Conservation (phyloP, 129 eudicot species). For the Kitagawia praeruptora region DNA sequence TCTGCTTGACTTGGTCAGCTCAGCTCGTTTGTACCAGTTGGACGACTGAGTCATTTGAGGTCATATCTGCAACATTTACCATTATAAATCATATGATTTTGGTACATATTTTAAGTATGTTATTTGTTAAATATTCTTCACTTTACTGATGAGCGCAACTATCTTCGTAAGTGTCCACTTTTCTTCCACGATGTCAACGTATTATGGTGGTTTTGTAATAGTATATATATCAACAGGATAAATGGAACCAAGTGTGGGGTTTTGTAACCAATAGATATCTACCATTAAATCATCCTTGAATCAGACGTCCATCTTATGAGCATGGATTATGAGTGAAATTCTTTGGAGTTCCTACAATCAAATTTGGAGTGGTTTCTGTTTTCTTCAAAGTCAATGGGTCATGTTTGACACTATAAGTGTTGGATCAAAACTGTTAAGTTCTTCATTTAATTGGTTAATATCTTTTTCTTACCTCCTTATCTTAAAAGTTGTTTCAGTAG, state of each 20-base stretch:
- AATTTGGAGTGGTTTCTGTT: background rate
- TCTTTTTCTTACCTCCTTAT: background rate
- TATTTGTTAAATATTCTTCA: too few species aligned
- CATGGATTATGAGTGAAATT: background rate
- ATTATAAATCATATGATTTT: background rate
- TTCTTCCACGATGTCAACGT: too few species aligned
- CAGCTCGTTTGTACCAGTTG: too few species aligned
- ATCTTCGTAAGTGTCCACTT: too few species aligned
- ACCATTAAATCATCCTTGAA: background rate
- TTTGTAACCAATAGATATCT: background rate
- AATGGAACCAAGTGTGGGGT: background rate
- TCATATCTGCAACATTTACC: too few species aligned
- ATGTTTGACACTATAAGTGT: background rate
- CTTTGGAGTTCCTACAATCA: background rate
- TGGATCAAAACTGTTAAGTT: background rate
- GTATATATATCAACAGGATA: background rate
- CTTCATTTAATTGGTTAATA: background rate
- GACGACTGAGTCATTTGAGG: too few species aligned
- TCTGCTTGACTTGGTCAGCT: too few species aligned
- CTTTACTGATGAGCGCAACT: too few species aligned
- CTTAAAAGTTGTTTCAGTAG: background rate
- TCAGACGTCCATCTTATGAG: background rate
- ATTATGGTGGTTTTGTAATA: too few species aligned
- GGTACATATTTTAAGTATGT: too few species aligned
- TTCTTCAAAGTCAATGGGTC: background rate